Percentiles rank a stretch among this genome's conserved stretches.
Evolutionary conservation across 257 asterid species (phyloP).

Genomic region (Ophiorrhiza pumila): DNA sequence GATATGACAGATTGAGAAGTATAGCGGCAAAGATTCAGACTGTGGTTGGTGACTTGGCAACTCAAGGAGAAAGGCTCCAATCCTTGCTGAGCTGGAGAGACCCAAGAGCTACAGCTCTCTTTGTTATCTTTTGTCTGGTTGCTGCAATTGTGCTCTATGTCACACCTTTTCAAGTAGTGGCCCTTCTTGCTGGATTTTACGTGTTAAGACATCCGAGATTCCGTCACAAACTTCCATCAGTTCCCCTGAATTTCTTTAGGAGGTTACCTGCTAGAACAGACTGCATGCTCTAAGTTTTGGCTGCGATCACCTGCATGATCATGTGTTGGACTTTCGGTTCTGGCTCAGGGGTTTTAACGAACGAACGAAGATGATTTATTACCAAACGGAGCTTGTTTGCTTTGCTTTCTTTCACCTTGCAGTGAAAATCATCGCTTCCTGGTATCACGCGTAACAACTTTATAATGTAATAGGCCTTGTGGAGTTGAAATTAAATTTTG

Average conservation of each 20-base stretch:
- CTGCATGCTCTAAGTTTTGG: slow-evolving; percentile 36
- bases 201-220: slow-evolving; percentile 49
- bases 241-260: slow-evolving; percentile 46
- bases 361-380: no score
- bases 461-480: no score
- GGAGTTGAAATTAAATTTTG: no score
- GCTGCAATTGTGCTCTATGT: slow-evolving; percentile 46
- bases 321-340: no score
- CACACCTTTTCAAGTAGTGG: slow-evolving; percentile 47
- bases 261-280: slow-evolving; percentile 56
- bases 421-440: no score
- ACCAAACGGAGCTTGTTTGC: no score
- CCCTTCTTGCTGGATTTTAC: slow-evolving; percentile 36
- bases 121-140: slow-evolving; percentile 37
- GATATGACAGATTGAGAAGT: slow-evolving; percentile 49
- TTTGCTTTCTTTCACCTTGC: no score
- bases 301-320: slow-evolving; percentile 4
- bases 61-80: slow-evolving; percentile 52
- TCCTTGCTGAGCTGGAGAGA: slow-evolving; percentile 56
- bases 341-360: no score
- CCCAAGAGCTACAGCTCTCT: slow-evolving; percentile 50
- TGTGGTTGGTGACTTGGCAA: slow-evolving; percentile 51
- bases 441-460: no score
- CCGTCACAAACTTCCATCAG: slow-evolving; percentile 45
- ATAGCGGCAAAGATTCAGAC: slow-evolving; percentile 50